phyloP scores from a whole-genome alignment of 306 rosid species.

The Acacia melanoxylon region DNA sequence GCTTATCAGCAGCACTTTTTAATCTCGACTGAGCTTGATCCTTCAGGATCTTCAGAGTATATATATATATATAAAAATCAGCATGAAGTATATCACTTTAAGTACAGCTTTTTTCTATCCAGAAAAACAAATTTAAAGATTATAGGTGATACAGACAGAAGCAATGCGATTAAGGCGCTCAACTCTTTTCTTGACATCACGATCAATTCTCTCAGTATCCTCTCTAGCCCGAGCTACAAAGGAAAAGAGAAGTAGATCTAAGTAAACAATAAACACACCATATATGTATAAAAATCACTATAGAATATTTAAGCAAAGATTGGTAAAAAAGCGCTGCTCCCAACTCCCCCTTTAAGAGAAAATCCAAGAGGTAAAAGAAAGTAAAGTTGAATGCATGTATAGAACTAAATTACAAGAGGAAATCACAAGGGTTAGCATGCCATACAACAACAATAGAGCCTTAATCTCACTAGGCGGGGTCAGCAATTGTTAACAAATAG shows the following conservation, averaged over 20 bases:
- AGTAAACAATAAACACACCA: conserved; percentile 5
- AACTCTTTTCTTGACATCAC: conserved; percentile 80
- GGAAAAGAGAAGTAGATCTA: conserved; percentile 31
- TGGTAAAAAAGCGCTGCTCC: background rate
- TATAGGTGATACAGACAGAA: conserved; percentile 51
- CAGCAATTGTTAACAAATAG: too few species aligned
- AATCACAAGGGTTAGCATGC: conserved; percentile 12
- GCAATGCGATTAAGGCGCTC: conserved; percentile 74
- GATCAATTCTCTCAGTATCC: conserved; percentile 88
- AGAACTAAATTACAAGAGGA: conserved; percentile 10
- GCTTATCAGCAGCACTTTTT: conserved; percentile 90
- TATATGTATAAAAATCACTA: conserved; percentile 13
- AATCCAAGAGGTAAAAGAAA: conserved; percentile 6
- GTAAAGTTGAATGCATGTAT: background rate
- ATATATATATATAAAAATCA: conserved; percentile 9
- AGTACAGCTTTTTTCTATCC: conserved; percentile 23
- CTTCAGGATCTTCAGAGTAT: conserved; percentile 60
- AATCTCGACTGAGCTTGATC: conserved; percentile 77
- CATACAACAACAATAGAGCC: too few species aligned
- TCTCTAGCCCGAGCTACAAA: conserved; percentile 89
- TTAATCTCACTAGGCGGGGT: too few species aligned
- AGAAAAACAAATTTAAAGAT: conserved; percentile 23
- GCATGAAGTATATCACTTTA: conserved; percentile 7
- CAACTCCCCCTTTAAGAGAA: conserved; percentile 5
- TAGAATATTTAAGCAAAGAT: background rate